Percentiles rank a stretch among this genome's conserved stretches.
Conservation (phyloP, 371 early-diverging fungal species). For the Apophysomyces sp. region DNA sequence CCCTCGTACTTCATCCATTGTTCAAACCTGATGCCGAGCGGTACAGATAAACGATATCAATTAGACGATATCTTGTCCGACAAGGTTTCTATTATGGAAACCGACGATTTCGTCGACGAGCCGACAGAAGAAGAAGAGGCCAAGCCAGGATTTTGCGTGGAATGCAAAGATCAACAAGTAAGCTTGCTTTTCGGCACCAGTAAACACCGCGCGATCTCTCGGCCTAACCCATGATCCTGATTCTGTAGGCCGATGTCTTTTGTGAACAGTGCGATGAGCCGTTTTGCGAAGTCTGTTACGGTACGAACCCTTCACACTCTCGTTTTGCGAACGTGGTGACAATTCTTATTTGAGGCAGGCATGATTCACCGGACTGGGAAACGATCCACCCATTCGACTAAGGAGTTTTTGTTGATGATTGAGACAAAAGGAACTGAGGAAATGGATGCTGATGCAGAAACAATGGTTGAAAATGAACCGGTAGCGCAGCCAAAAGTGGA, state of each 20-base stretch:
- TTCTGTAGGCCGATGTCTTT: slow-evolving; percentile 59
- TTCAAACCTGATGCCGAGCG: slow-evolving; percentile 18
- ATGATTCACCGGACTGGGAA: slow-evolving; percentile 89
- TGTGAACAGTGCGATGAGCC: slow-evolving; percentile 80
- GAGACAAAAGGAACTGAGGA: neutral
- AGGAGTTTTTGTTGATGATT: slow-evolving; percentile 18
- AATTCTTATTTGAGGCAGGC: slow-evolving; percentile 19
- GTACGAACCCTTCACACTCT: slow-evolving; percentile 21
- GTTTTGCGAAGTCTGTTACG: slow-evolving; percentile 91
- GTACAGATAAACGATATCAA: slow-evolving; percentile 29
- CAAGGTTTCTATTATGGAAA: slow-evolving; percentile 49
- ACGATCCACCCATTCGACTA: slow-evolving; percentile 60
- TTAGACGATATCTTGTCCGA: slow-evolving; percentile 45
- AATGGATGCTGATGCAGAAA: slow-evolving; percentile 10
- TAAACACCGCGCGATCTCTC: no score
- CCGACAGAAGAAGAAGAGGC: slow-evolving; percentile 28
- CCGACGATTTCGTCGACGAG: slow-evolving; percentile 36
- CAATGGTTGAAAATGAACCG: slow-evolving; percentile 11
- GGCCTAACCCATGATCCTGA: no score
- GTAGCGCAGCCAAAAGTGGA: neutral
- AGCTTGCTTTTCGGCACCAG: neutral
- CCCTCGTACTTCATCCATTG: neutral
- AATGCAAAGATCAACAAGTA: slow-evolving; percentile 83
- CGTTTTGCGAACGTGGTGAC: neutral
- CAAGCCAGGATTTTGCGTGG: slow-evolving; percentile 78